A percentile compares a stretch with the other conserved stretches of the same genome.
phyloP scores from a whole-genome alignment of 176 grass and related monocot species.

The Juncus effusus region DNA sequence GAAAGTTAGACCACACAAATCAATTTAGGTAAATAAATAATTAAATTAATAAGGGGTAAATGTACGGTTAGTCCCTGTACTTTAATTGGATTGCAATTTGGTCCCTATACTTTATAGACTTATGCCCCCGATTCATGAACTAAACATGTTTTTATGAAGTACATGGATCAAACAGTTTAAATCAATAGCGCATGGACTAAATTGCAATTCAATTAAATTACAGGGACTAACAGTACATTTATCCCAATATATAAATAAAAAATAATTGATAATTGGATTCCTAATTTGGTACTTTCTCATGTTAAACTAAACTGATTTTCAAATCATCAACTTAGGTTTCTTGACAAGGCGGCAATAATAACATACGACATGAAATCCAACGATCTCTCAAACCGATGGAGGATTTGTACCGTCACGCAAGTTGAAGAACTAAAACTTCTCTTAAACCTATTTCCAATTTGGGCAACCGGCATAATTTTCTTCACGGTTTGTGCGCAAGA shows the following conservation, averaged over 20 bases:
- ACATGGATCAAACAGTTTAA: too few species aligned
- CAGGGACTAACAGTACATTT: too few species aligned
- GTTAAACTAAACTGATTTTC: not conserved
- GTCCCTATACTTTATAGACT: too few species aligned
- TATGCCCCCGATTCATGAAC: too few species aligned
- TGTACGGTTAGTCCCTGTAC: too few species aligned
- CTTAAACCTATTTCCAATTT: conserved; percentile 76
- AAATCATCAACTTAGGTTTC: conserved; percentile 35
- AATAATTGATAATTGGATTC: not conserved
- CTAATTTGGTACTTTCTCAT: not conserved
- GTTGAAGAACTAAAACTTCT: conserved; percentile 94
- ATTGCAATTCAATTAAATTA: too few species aligned
- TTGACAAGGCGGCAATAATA: conserved; percentile 86
- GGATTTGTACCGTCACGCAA: conserved; percentile 83
- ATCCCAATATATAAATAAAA: too few species aligned
- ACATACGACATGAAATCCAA: conserved; percentile 42
- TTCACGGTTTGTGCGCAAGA: conserved; percentile 74
- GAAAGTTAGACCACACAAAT: conserved; percentile 73
- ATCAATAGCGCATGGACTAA: too few species aligned
- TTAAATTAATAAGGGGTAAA: too few species aligned
- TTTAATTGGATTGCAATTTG: too few species aligned
- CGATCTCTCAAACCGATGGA: conserved; percentile 53
- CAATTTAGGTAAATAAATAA: conserved; percentile 47
- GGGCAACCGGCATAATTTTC: conserved; percentile 76
- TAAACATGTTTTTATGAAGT: too few species aligned